Evolutionary conservation across 2,329 filamentous ascomycete species (phyloP), one percentile per base, ranked within the genome.

Genomic region (Mycosphaerelloides madeirae): DNA sequence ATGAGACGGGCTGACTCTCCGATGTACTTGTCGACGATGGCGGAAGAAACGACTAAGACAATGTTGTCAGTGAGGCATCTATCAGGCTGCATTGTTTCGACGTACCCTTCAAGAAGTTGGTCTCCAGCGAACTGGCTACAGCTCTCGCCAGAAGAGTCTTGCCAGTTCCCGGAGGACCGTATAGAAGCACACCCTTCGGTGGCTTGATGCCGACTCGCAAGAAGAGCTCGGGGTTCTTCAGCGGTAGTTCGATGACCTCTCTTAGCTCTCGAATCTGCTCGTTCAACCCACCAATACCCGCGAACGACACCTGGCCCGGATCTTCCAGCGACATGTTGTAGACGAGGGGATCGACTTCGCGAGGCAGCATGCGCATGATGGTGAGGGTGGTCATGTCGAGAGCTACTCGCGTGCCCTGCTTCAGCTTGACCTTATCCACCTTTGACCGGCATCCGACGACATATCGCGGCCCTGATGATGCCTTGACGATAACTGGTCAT

Each of bases 261-360:
- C 93, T 81, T 57, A 98, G 74, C 73, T 98, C 94, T 70, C 93
- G 81, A 62, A 98, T 98, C 75, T 98, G 93, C 58, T 98, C 93
- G 66, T 98, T 98, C 63, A 98, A 72, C 54, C 93, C 93, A 73
- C 93, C 93, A 57, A 98, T 98, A 60, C 94, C 93, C 31, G 85
- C 91, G 69, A 98, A 98, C 75, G 87, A 96, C 69, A 98, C 85
- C 69, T 97, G 91, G 5, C 93, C 93, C 0, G 93, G 93, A 66
- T 98, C 93, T 69, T 98, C 93, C 59, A 98, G 72, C 15, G 93
- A 98, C 93, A 98, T 98, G 77, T 98, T 98, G 80, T 98, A 98
- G 58, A 98, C 93, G 57, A 98, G 78, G 15, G 93, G 93, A 65
- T 98, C 93, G 65, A 98, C 94, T 75, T 98, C 93, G 68, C 93